phyloP scores from a whole-genome alignment of 495 filamentous ascomycete species.

The Parathielavia hyrcaniae region DNA sequence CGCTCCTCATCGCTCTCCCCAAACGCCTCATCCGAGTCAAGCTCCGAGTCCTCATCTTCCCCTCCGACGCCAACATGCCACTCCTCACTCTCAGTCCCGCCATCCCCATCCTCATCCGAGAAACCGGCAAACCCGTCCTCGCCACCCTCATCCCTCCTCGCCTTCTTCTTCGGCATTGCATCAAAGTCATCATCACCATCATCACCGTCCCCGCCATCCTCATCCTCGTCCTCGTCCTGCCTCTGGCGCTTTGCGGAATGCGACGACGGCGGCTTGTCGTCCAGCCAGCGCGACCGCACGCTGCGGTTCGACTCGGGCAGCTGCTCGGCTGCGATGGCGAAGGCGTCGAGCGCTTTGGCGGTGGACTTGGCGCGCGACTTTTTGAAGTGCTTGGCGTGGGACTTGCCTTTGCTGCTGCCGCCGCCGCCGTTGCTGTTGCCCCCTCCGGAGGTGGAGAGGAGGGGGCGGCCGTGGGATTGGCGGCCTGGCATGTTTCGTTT shows the following conservation, averaged over 20 bases:
- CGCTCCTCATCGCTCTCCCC: constrained; percentile 80
- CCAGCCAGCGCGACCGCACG: constrained; percentile 41
- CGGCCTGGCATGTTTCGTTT: constrained; percentile 57
- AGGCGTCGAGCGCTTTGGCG: constrained; percentile 68
- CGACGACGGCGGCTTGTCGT: constrained; percentile 26
- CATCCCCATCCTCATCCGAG: constrained; percentile 41
- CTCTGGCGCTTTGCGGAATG: constrained; percentile 19
- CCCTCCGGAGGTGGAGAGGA: constrained; percentile 35
- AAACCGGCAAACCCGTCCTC: constrained; percentile 37
- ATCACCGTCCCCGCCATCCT: constrained; percentile 47
- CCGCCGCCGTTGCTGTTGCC: constrained; percentile 41
- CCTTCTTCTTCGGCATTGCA: constrained; percentile 37
- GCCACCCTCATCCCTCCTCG: constrained; percentile 38
- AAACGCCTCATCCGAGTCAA: constrained; percentile 92
- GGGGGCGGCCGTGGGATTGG: constrained; percentile 52
- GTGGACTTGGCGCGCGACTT: constrained; percentile 41
- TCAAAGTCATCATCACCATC: constrained; percentile 49
- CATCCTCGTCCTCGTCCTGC: constrained; percentile 31
- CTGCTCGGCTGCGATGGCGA: constrained; percentile 70
- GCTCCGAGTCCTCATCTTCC: constrained; percentile 71
- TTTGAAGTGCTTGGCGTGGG: constrained; percentile 21
- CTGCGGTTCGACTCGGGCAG: constrained; percentile 35
- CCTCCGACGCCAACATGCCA: constrained; percentile 73
- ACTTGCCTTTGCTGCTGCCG: constrained; percentile 13
- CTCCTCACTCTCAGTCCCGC: constrained; percentile 76